phyloP scores from a whole-genome alignment of 116 monocot genomes.

The Papilionanthe hybrid region DNA sequence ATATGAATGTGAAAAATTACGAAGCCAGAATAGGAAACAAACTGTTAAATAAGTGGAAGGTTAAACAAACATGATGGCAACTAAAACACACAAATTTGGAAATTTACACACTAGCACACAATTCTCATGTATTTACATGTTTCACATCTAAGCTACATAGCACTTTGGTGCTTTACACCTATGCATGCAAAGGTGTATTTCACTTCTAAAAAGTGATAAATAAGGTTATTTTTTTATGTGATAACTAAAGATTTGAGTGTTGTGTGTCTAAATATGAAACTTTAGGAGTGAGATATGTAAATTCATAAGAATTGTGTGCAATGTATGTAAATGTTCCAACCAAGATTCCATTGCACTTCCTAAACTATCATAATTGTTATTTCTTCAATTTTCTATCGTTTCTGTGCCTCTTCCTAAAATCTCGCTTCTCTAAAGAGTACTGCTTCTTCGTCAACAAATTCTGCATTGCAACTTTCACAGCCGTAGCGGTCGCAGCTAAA shows the following conservation, averaged over 20 bases:
- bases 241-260: too few species aligned
- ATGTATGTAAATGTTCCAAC: not conserved
- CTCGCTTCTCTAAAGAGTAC: slow-evolving; percentile 75
- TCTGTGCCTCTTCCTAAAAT: slow-evolving; percentile 67
- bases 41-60: not conserved
- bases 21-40: not conserved
- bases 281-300: too few species aligned
- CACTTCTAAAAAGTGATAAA: too few species aligned
- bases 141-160: too few species aligned
- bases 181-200: too few species aligned
- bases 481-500: slow-evolving; percentile 39
- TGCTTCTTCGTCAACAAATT: slow-evolving; percentile 86
- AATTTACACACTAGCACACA: not conserved
- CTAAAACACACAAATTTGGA: not conserved
- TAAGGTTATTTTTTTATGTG: too few species aligned
- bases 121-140: not conserved
- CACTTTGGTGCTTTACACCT: too few species aligned
- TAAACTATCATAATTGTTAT: slow-evolving; percentile 9
- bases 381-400: slow-evolving; percentile 71
- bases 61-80: not conserved
- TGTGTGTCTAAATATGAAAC: too few species aligned
- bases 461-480: slow-evolving; percentile 56
- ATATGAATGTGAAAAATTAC: not conserved
- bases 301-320: too few species aligned
- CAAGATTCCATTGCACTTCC: not conserved